Conservation (phyloP, 441 rosid species). For the Populus hybrid region DNA sequence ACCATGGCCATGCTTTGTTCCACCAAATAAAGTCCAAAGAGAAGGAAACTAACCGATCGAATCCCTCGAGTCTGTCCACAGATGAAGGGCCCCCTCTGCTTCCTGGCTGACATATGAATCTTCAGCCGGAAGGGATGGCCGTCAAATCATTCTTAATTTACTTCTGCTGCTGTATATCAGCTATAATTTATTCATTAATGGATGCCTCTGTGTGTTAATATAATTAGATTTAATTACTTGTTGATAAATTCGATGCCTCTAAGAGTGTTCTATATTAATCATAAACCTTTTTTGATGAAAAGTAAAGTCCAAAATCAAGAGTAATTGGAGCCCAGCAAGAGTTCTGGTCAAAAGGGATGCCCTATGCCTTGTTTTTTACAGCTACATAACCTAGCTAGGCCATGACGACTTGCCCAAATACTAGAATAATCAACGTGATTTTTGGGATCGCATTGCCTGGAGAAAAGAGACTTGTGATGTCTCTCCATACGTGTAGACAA, state of each 20-base stretch:
- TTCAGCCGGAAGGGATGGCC: background rate
- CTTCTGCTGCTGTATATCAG: background rate
- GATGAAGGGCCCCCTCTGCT: background rate
- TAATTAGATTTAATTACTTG: no score
- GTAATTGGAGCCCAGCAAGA: no score
- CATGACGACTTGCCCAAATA: background rate
- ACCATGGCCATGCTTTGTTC: background rate
- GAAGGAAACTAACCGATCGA: background rate
- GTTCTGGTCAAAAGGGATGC: no score
- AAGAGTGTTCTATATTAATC: no score
- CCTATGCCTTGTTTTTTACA: background rate
- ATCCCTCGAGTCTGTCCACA: background rate
- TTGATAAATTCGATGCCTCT: no score
- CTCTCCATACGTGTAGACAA: background rate
- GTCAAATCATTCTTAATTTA: background rate
- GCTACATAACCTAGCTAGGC: background rate
- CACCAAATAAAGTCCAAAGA: background rate
- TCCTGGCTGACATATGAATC: background rate
- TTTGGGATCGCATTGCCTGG: background rate
- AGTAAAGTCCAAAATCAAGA: no score
- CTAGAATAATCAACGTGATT: background rate
- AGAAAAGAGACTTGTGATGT: background rate
- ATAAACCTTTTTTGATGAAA: no score
- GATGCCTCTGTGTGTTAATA: background rate
- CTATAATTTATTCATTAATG: no score